Percentiles rank a stretch among this genome's conserved stretches.
These are phyloP conservation scores for Neurospora sp. DNA, from an alignment of 495 filamentous ascomycete genomes.

Conservation along the genomic window DNA sequence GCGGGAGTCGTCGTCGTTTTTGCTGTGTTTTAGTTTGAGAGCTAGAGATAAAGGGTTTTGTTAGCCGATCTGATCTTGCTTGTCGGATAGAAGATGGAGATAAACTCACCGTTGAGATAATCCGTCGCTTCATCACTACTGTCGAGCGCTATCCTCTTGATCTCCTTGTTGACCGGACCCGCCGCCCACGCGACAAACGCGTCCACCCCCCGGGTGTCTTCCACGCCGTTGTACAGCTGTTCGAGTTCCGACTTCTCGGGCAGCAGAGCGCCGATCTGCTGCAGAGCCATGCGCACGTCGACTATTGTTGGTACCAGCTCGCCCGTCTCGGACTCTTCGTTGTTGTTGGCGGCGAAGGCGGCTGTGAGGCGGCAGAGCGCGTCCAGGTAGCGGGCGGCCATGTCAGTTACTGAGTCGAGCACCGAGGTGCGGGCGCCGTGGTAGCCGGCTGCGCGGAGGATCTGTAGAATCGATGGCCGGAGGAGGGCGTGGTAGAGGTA, in stretches of 20 bases:
- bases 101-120: constrained; percentile 52
- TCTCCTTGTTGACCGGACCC: constrained; percentile 59
- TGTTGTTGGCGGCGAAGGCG: constrained; percentile 42
- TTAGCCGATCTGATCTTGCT: neutral
- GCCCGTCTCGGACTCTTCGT: constrained; percentile 17
- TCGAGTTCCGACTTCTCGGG: constrained; percentile 42
- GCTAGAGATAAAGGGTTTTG: constrained; percentile 19
- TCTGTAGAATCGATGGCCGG: constrained; percentile 72
- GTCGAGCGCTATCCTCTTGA: constrained; percentile 49
- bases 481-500: constrained; percentile 65
- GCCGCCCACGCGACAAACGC: constrained; percentile 64
- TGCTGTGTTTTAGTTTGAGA: constrained; percentile 77
- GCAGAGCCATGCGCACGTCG: constrained; percentile 74
- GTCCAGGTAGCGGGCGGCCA: constrained; percentile 63
- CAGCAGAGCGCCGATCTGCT: constrained; percentile 60
- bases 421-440: constrained; percentile 64
- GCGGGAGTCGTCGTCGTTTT: constrained; percentile 66
- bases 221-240: constrained; percentile 33
- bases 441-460: constrained; percentile 79
- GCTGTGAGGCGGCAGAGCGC: constrained; percentile 57
- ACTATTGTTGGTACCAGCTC: constrained; percentile 43
- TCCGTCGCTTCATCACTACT: constrained; percentile 47
- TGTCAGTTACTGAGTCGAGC: constrained; percentile 66
- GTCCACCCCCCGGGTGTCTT: constrained; percentile 66
- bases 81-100: neutral